Evolutionary conservation across 2,329 filamentous ascomycete species (phyloP).

Genomic region (Erysiphe pulchra): DNA sequence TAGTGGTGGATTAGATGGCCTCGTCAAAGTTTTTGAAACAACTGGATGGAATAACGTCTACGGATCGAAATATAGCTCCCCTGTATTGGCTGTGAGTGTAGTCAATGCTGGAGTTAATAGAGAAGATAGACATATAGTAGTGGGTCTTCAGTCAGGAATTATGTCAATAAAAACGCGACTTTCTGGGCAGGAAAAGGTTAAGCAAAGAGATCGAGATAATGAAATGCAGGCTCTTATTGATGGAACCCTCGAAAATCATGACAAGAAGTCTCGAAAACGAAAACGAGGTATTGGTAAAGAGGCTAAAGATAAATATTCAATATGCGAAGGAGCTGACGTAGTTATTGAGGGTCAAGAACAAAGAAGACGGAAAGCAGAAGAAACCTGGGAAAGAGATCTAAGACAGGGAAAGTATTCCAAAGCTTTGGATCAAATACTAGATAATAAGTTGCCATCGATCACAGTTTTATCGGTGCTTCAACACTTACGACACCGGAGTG

Average conservation of each 20-base stretch:
- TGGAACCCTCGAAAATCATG: slow-evolving; percentile 54
- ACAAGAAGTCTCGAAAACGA: slow-evolving; percentile 41
- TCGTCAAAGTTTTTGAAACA: slow-evolving; percentile 93
- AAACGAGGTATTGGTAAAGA: slow-evolving; percentile 31
- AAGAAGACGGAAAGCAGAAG: slow-evolving; percentile 36
- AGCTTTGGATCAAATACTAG: slow-evolving; percentile 58
- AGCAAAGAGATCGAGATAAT: slow-evolving; percentile 50
- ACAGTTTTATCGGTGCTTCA: slow-evolving; percentile 53
- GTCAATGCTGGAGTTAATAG: slow-evolving; percentile 39
- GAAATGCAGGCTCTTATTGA: slow-evolving; percentile 64
- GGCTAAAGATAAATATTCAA: slow-evolving; percentile 47
- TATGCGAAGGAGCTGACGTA: slow-evolving; percentile 67
- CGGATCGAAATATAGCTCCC: slow-evolving; percentile 76
- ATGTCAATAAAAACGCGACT: slow-evolving; percentile 75
- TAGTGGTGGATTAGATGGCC: slow-evolving; percentile 74
- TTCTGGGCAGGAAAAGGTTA: slow-evolving; percentile 54
- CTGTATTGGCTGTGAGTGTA: slow-evolving; percentile 62
- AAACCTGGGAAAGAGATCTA: slow-evolving; percentile 58
- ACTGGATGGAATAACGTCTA: slow-evolving; percentile 90
- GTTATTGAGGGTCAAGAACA: slow-evolving; percentile 55
- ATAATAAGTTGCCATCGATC: slow-evolving; percentile 28
- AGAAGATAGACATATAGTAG: slow-evolving; percentile 78
- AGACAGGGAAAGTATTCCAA: slow-evolving; percentile 51
- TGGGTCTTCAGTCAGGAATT: slow-evolving; percentile 87
- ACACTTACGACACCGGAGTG: slow-evolving; percentile 67